Conservation (phyloP, 768 basidiomycete genomes). For the Crepidotus variabilis region DNA sequence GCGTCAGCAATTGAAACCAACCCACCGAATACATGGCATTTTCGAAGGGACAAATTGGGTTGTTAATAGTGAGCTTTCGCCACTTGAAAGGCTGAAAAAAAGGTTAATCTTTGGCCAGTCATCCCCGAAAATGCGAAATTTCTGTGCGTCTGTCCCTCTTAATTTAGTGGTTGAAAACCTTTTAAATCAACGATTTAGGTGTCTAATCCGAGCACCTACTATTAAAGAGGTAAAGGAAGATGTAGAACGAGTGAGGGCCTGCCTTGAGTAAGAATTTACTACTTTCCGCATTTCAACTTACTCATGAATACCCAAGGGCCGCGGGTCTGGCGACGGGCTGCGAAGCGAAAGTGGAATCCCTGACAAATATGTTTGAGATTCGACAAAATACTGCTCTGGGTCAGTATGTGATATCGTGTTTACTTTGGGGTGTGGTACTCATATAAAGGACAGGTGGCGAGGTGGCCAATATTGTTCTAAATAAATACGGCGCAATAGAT, state of each 20-base stretch:
- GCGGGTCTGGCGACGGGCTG: background rate
- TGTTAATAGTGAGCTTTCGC: constrained; percentile 50
- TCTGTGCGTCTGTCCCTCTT: constrained; percentile 38
- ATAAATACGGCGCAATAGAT: constrained; percentile 60
- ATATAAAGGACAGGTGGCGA: constrained; percentile 45
- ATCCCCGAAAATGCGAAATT: constrained; percentile 81
- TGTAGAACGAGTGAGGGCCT: constrained; percentile 58
- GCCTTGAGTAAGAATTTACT: constrained; percentile 56
- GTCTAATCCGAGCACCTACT: constrained; percentile 70
- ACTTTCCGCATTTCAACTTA: constrained; percentile 63
- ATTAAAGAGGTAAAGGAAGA: constrained; percentile 56
- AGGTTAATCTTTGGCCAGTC: constrained; percentile 37
- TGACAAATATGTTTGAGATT: background rate
- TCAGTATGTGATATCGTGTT: background rate
- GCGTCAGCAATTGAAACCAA: constrained; percentile 78
- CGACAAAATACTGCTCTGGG: background rate
- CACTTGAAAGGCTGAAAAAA: background rate
- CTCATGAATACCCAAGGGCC: constrained; percentile 50
- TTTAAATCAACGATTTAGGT: constrained; percentile 32
- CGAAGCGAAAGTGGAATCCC: background rate
- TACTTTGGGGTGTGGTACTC: background rate
- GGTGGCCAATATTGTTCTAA: constrained; percentile 56
- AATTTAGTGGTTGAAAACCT: background rate
- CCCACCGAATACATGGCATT: constrained; percentile 77
- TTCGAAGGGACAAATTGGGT: constrained; percentile 75